A percentile compares a stretch with the other conserved stretches of the same genome.
These are phyloP conservation scores for Colletotrichum simmondsii DNA, from an alignment of 2,329 filamentous ascomycete species.

Conservation along the genomic window DNA sequence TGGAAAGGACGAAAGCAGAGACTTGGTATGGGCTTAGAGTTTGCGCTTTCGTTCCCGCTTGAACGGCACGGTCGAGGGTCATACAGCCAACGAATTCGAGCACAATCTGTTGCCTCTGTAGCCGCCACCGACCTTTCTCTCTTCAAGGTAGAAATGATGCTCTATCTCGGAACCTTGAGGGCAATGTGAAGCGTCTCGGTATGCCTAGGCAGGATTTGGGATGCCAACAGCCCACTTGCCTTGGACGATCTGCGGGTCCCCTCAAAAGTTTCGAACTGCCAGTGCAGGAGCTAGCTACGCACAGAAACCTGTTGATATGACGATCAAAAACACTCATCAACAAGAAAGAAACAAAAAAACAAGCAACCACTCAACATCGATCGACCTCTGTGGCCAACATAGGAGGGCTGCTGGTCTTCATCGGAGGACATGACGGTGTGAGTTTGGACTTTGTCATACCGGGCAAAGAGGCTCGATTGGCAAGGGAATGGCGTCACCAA, in stretches of 20 bases:
- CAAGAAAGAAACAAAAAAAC: neutral
- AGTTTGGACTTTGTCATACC: conserved; percentile 9
- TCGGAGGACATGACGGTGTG: conserved; percentile 14
- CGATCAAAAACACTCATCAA: neutral
- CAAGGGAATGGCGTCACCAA: conserved; percentile 16
- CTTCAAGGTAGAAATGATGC: conserved; percentile 11
- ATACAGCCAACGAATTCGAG: conserved; percentile 28
- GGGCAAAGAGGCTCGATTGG: neutral
- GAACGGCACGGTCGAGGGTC: conserved; percentile 31
- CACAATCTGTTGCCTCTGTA: neutral
- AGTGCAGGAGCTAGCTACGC: conserved; percentile 13
- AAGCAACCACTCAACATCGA: neutral
- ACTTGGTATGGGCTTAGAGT: conserved; percentile 8
- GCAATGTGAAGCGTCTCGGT: conserved; percentile 1
- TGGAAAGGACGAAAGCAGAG: conserved; percentile 22
- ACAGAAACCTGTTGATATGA: conserved; percentile 13
- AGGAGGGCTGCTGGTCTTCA: neutral
- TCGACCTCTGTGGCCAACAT: neutral
- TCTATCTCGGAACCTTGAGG: conserved; percentile 9
- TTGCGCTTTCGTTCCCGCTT: conserved; percentile 31
- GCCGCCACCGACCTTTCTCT: neutral
- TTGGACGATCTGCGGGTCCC: conserved; percentile 14
- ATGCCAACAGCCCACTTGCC: conserved; percentile 14
- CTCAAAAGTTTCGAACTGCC: conserved; percentile 27
- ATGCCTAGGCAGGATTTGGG: neutral